These are phyloP conservation scores for Elsinoe necatrix DNA, from an alignment of 2,329 filamentous ascomycete species.

Conservation along the genomic window DNA sequence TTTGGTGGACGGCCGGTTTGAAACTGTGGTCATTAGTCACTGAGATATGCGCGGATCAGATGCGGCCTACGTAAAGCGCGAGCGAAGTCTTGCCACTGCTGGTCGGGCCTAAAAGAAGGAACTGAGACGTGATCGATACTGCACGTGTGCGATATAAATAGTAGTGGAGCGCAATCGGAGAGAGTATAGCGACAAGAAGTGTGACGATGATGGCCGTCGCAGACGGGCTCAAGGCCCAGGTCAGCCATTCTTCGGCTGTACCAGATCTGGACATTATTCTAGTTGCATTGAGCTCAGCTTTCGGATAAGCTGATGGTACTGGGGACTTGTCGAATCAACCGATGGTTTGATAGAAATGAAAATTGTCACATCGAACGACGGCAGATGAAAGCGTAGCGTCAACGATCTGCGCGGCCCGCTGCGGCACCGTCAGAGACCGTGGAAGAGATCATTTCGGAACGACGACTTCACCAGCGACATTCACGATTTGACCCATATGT, in stretches of 20 bases:
- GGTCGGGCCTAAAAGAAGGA: constrained; percentile 73
- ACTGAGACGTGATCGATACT: constrained; percentile 61
- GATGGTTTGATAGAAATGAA: background rate
- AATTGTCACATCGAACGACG: constrained; percentile 4
- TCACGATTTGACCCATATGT: no score
- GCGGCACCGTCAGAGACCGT: background rate
- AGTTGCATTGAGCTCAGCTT: background rate
- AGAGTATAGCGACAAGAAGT: constrained; percentile 58
- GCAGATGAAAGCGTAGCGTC: background rate
- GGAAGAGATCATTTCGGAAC: background rate
- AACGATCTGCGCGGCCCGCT: constrained; percentile 1
- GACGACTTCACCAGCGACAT: background rate
- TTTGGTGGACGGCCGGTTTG: constrained; percentile 47
- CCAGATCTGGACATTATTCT: background rate
- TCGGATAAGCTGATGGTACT: background rate
- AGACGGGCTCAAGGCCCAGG: constrained; percentile 38
- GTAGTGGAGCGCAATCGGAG: constrained; percentile 70
- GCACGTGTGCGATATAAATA: constrained; percentile 60
- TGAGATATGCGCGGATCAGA: background rate
- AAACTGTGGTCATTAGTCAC: constrained; percentile 28
- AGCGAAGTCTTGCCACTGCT: constrained; percentile 83
- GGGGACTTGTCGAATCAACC: background rate
- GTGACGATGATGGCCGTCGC: constrained; percentile 55
- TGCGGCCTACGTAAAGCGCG: constrained; percentile 56
- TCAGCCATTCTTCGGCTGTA: constrained; percentile 32